phyloP scores from a whole-genome alignment of 257 asterid genomes.

The Jacaranda copaia region DNA sequence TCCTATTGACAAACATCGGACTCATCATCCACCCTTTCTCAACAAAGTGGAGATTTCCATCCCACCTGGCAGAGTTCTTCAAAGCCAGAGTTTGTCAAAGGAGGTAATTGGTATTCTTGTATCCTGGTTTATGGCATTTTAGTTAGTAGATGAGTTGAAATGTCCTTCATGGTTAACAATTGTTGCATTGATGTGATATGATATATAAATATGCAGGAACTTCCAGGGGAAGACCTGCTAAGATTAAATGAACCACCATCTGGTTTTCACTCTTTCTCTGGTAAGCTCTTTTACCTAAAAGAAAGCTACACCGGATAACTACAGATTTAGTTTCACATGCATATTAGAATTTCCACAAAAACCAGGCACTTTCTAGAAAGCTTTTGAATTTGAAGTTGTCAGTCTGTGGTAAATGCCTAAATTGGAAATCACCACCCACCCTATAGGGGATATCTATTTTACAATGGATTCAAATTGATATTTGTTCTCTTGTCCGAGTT shows the following conservation, averaged over 20 bases:
- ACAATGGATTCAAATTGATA: background rate
- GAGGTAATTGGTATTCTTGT: conserved; percentile 52
- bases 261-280: conserved; percentile 55
- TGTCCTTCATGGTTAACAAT: background rate
- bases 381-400: conserved; percentile 21
- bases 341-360: conserved; percentile 6
- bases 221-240: conserved; percentile 61
- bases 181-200: conserved; percentile 6
- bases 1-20: conserved; percentile 57
- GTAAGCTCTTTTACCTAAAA: conserved; percentile 35
- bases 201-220: conserved; percentile 48
- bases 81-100: conserved; percentile 57
- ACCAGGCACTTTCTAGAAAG: background rate
- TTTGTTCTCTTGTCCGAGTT: background rate
- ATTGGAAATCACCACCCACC: background rate
- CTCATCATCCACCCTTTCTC: conserved; percentile 58
- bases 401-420: background rate
- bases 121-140: background rate
- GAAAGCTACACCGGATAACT: background rate
- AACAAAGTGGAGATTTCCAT: conserved; percentile 57
- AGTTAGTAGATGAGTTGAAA: background rate
- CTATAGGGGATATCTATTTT: background rate
- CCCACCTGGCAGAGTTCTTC: conserved; percentile 58
- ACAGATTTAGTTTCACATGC: conserved; percentile 4
- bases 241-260: conserved; percentile 60